A percentile compares a stretch with the other conserved stretches of the same genome.
Conservation (phyloP, 75 land plant genomes). For the Adiantum capillusveneris region DNA sequence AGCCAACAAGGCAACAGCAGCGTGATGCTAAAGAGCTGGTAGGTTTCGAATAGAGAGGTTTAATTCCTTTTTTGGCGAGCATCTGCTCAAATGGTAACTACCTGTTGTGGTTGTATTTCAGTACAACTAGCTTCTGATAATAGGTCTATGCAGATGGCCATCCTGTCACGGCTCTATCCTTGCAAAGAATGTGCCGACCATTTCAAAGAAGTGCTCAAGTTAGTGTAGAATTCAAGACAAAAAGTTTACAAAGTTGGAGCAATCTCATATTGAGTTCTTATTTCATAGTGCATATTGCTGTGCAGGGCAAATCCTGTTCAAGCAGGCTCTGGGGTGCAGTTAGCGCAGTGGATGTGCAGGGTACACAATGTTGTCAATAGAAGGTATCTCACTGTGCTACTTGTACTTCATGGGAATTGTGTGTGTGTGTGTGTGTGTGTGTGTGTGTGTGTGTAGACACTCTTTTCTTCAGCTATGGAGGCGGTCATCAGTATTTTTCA, state of each 20-base stretch:
- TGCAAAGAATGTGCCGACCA: conserved; percentile 92
- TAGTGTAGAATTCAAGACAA: too few relatives aligned
- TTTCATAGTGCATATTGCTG: too few relatives aligned
- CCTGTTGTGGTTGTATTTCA: background rate
- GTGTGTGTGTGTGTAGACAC: too few relatives aligned
- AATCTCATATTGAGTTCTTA: too few relatives aligned
- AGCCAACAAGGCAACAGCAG: conserved; percentile 94
- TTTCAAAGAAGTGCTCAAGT: conserved; percentile 90
- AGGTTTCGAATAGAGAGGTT: too few relatives aligned
- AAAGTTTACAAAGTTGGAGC: too few relatives aligned
- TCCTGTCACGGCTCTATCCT: conserved; percentile 85
- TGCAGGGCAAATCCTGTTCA: conserved; percentile 77
- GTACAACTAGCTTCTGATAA: background rate
- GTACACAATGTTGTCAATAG: conserved; percentile 91
- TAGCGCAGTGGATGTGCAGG: conserved; percentile 86
- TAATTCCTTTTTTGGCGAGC: too few relatives aligned
- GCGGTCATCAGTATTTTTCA: too few relatives aligned
- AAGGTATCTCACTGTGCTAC: conserved; percentile 35
- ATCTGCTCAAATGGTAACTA: too few relatives aligned
- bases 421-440: too few relatives aligned
- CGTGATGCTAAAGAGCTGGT: conserved; percentile 95
- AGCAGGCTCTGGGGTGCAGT: conserved; percentile 63
- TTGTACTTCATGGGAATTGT: background rate
- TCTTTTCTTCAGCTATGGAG: too few relatives aligned
- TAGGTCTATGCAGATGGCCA: conserved; percentile 65